Evolutionary conservation across 2,329 filamentous ascomycete species (phyloP), one percentile per base, ranked within the genome.

Genomic region (Pleomassaria siparia): DNA sequence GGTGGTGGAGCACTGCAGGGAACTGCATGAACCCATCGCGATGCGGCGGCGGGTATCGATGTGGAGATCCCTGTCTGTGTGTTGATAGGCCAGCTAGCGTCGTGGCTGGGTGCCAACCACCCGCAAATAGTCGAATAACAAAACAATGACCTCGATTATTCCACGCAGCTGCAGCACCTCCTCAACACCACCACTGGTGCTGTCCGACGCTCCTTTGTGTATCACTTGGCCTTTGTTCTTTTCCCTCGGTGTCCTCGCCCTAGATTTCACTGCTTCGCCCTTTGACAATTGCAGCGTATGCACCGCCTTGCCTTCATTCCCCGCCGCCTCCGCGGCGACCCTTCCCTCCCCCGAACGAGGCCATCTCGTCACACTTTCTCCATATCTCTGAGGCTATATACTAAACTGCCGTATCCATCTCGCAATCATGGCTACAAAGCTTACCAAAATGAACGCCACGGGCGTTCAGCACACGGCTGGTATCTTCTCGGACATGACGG

Each of bases 401-500:
- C 43, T 26, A n/a, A 3, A 28, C 5, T 15, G 18, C 15, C 22
- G 25, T 29, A n/a, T 13, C 6, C 6, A 29, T n/a, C 6, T 15
- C 20, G 13, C 50, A 56, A 40, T 22, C 53, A 74, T 74, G 72
- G 67, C 71, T 16, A 63, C 64, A 44, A 71, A 67, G 45, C 33
- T 61, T 24, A 54, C 64, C 36, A 66, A 56, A 39, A 42, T 62
- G 24, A 56, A 56, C 21, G 58, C 59, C 30, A 56, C 69, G 48
- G 82, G 80, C 67, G 79, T 79, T 59, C 82, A 83, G 65, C 91
- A 96, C 74, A 90, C 91, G 21, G 88, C 92, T 4, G 92, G 92
- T 66, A 96, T 96, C 70, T 96, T 89, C 73, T 88, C 91, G 41
- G 91, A 96, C 74, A 91, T 95, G 86, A 89, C 86, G 16, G 83